These are phyloP conservation scores for Trebouxia sp. DNA, from an alignment of 139 green algal genomes.

Conservation along the genomic window DNA sequence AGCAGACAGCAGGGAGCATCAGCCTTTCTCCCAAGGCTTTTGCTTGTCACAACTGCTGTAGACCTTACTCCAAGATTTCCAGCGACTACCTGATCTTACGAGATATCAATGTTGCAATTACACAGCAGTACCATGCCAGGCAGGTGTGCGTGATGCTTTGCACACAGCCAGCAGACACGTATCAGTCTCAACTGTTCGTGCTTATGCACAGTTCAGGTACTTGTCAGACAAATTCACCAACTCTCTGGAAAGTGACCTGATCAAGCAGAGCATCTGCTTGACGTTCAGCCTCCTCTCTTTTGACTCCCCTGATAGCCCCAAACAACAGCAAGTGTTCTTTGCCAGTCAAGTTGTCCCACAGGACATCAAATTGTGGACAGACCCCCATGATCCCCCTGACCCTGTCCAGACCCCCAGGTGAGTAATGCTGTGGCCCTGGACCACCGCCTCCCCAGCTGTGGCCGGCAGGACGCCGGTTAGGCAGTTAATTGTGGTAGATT, in stretches of 20 bases:
- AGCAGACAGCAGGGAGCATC: too few species aligned
- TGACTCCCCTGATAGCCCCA: constrained; percentile 76
- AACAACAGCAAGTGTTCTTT: constrained; percentile 92
- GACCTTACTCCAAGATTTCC: too few species aligned
- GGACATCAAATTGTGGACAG: constrained; percentile 96
- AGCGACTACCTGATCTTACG: too few species aligned
- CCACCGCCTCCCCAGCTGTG: constrained; percentile 76
- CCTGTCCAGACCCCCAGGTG: constrained; percentile 66
- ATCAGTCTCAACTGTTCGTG: too few species aligned
- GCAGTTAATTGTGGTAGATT: constrained; percentile 67
- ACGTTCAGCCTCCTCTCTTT: neutral
- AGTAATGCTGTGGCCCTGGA: constrained; percentile 75
- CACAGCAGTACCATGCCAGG: too few species aligned
- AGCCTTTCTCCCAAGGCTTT: too few species aligned
- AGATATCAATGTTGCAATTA: too few species aligned
- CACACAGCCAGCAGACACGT: too few species aligned
- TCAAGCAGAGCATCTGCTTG: constrained; percentile 17
- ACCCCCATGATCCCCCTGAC: constrained; percentile 82
- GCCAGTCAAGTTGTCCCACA: constrained; percentile 89
- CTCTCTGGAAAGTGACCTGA: neutral
- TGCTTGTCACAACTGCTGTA: too few species aligned
- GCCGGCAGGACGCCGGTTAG: constrained; percentile 53
- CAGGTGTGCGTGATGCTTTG: too few species aligned
- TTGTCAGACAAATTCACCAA: too few species aligned
- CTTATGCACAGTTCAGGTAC: too few species aligned